Evolutionary conservation across 192 early-diverging fungal species (phyloP).

Genomic region (Allomyces macrogynus): DNA sequence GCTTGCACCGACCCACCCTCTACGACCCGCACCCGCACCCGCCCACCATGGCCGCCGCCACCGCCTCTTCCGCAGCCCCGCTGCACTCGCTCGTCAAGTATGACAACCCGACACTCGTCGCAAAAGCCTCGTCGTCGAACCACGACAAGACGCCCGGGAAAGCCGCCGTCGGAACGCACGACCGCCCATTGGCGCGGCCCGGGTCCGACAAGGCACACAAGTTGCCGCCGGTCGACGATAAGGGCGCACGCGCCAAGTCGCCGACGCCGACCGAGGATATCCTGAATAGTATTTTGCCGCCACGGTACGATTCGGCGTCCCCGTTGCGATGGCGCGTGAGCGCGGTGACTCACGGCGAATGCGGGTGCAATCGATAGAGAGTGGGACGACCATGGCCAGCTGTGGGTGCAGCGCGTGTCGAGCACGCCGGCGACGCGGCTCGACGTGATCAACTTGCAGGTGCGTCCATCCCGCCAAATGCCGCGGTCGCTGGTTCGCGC

Average conservation of each 20-base stretch:
- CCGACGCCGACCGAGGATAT: conserved; percentile 42
- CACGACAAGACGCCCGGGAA: conserved; percentile 3
- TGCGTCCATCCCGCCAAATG: background rate
- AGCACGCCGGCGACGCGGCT: conserved; percentile 36
- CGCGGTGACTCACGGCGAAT: too few relatives aligned
- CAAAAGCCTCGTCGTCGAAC: conserved; percentile 18
- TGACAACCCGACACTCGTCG: conserved; percentile 39
- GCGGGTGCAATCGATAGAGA: too few relatives aligned
- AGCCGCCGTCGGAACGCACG: conserved; percentile 6
- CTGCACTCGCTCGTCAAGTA: conserved; percentile 30
- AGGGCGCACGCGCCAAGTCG: conserved; percentile 25
- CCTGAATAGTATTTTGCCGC: conserved; percentile 37
- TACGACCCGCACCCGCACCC: too few relatives aligned
- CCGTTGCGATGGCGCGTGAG: too few relatives aligned
- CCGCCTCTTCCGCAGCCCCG: background rate
- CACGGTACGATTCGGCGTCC: too few relatives aligned
- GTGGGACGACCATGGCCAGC: conserved; percentile 39
- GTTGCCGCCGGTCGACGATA: conserved; percentile 29
- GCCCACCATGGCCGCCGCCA: too few relatives aligned
- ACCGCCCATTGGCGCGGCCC: conserved; percentile 4
- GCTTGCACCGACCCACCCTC: too few relatives aligned
- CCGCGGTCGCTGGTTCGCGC: background rate
- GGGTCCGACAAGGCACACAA: conserved; percentile 3
- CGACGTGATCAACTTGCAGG: conserved; percentile 33
- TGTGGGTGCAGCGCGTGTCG: conserved; percentile 42